Conservation (phyloP, 352 stramenopile species). For the Pythium rishiriense region DNA sequence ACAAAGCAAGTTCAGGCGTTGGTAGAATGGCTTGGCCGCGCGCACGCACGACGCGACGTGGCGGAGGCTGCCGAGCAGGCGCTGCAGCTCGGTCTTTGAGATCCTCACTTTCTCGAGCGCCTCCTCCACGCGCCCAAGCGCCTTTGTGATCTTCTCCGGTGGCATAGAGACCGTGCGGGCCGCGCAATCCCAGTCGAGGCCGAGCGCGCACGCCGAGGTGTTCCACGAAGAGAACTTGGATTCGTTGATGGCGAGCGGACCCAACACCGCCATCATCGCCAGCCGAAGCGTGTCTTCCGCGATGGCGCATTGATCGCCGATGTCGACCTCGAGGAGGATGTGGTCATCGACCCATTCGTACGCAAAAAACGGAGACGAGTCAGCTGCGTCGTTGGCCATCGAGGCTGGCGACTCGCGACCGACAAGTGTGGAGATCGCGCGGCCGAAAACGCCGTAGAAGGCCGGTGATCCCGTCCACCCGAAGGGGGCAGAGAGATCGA, state of each 20-base stretch:
- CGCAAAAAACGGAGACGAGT: constrained; percentile 23
- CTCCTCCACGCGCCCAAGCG: neutral
- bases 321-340: constrained; percentile 24
- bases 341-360: constrained; percentile 40
- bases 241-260: constrained; percentile 21
- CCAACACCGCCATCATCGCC: constrained; percentile 21
- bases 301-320: neutral
- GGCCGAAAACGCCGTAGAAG: constrained; percentile 17
- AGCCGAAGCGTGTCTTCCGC: neutral
- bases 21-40: constrained; percentile 5
- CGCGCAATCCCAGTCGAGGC: constrained; percentile 17
- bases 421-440: constrained; percentile 14
- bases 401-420: constrained; percentile 2
- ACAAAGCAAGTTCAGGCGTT: neutral
- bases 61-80: constrained; percentile 28
- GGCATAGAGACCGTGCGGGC: constrained; percentile 17
- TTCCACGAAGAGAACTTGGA: constrained; percentile 17
- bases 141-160: constrained; percentile 21
- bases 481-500: constrained; percentile 13
- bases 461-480: constrained; percentile 17
- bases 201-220: constrained; percentile 2
- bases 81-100: constrained; percentile 10
- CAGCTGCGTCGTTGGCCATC: neutral
- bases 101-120: too few species aligned
- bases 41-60: constrained; percentile 24